Evolutionary conservation across 495 filamentous ascomycete genomes (phyloP), one percentile per base, ranked within the genome.

Genomic region (Haplographium delicatum): DNA sequence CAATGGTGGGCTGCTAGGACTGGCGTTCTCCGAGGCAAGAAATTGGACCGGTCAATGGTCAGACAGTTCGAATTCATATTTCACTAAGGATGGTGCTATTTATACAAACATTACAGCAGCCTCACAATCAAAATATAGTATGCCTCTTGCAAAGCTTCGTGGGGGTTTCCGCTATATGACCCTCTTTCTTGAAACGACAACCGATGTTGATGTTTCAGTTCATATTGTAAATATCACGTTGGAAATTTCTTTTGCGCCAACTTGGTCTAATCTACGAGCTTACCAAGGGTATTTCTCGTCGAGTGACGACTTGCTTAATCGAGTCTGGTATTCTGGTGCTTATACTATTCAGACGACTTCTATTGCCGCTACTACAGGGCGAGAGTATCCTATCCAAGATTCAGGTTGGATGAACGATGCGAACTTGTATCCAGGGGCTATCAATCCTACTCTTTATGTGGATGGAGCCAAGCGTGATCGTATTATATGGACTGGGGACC

Each of bases 281-380:
- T 82, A 83, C 38, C 72, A 76, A 53, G 81, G 81, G 8, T 84
- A 83, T 46, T 84, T 84, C 51, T 72, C 80, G 47, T 77, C 70
- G 51, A 74, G 67, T 51, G 79, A 84, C 57, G 71, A 81, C 18
- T 58, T 78, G 18, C 66, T 85, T 26, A 82, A 83, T 51, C 67
- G 68, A 20, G 74, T 83, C 28, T 84, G 78, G 78, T 84, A 82
- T 64, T 72, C 75, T 18, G 78, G 79, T 19, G 79, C 79, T 18
- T 84, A 81, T 61, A 84, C 81, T 2, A 60, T 77, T 23, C 79
- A 83, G 60, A 78, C 76, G 2, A 81, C 81, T 62, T 67, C 72
- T 3, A 73, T 83, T 1, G 73, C 75, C 7, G 68, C 70, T 1
- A 62, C 66, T 45, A 79, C 75, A 8, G 80, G 79, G 4, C 71